Evolutionary conservation across 306 rosid genomes (phyloP).

Genomic region (Glycyrrhiza uralensis): DNA sequence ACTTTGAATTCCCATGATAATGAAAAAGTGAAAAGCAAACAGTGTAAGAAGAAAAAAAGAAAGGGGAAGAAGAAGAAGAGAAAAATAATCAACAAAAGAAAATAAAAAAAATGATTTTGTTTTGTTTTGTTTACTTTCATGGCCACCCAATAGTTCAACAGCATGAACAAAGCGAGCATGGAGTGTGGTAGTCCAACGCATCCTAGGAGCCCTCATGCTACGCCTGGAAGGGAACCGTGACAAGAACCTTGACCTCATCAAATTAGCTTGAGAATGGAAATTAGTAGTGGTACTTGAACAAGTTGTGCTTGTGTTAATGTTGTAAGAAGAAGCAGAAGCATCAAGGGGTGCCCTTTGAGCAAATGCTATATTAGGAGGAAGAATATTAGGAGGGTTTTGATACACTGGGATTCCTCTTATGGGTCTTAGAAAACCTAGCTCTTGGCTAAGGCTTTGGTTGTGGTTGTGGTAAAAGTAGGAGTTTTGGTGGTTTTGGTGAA

Average conservation of each 20-base stretch:
- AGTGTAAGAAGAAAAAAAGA: background rate
- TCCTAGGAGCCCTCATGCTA: slow-evolving; percentile 92
- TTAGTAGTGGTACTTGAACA: slow-evolving; percentile 19
- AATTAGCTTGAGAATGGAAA: slow-evolving; percentile 40
- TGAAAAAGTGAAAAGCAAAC: background rate
- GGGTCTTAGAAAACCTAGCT: slow-evolving; percentile 77
- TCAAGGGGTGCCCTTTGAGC: slow-evolving; percentile 31
- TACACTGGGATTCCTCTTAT: slow-evolving; percentile 92
- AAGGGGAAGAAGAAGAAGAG: background rate
- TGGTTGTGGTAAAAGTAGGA: slow-evolving; percentile 8
- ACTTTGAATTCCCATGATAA: background rate
- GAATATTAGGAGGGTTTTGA: slow-evolving; percentile 59
- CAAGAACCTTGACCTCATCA: slow-evolving; percentile 67
- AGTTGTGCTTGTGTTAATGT: background rate
- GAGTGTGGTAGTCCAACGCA: slow-evolving; percentile 95
- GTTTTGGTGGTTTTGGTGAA: slow-evolving; percentile 34
- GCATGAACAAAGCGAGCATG: slow-evolving; percentile 98
- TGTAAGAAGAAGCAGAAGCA: slow-evolving; percentile 11
- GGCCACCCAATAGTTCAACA: slow-evolving; percentile 95
- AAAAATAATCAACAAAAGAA: too few relatives aligned
- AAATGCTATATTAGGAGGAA: slow-evolving; percentile 45
- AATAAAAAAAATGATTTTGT: too few relatives aligned
- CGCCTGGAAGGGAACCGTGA: slow-evolving; percentile 84
- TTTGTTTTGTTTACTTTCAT: slow-evolving; percentile 93
- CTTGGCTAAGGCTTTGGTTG: slow-evolving; percentile 43